Conservation (phyloP, 176 grass and related monocot species). For the Phragmites australis region DNA sequence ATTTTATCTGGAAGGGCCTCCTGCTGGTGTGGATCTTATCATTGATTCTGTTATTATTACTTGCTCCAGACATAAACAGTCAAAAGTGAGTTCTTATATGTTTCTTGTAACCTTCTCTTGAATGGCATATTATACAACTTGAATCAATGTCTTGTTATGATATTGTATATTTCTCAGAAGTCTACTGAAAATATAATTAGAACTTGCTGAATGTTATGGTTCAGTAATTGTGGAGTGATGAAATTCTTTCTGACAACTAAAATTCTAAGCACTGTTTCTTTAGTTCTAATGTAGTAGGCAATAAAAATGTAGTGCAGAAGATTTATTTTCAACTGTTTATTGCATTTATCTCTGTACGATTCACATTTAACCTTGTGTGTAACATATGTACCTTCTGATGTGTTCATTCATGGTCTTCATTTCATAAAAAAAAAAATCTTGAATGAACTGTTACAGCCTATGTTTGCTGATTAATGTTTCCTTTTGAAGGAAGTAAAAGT, state of each 20-base stretch:
- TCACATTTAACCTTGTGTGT: neutral
- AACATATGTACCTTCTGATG: neutral
- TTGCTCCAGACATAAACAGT: slow-evolving; percentile 43
- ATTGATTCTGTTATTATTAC: slow-evolving; percentile 76
- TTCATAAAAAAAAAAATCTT: neutral
- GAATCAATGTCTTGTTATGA: neutral
- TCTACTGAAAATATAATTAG: slow-evolving; percentile 12
- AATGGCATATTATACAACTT: neutral
- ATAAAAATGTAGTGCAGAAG: slow-evolving; percentile 3
- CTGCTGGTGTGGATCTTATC: slow-evolving; percentile 66
- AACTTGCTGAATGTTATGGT: slow-evolving; percentile 5
- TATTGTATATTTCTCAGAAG: neutral
- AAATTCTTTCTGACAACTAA: neutral
- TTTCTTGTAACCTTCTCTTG: slow-evolving; percentile 21
- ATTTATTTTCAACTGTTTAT: neutral
- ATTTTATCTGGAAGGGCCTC: slow-evolving; percentile 92
- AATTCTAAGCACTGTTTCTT: neutral
- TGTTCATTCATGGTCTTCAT: neutral
- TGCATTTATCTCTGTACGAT: neutral
- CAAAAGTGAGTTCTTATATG: slow-evolving; percentile 41
- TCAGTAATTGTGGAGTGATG: neutral
- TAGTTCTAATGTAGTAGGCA: neutral
- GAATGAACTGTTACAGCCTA: neutral
- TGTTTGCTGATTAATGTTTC: slow-evolving; percentile 27
- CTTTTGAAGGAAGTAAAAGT: slow-evolving; percentile 52